Evolutionary conservation across 352 stramenopile species (phyloP).

Genomic region (Phytophthora pluvialis): DNA sequence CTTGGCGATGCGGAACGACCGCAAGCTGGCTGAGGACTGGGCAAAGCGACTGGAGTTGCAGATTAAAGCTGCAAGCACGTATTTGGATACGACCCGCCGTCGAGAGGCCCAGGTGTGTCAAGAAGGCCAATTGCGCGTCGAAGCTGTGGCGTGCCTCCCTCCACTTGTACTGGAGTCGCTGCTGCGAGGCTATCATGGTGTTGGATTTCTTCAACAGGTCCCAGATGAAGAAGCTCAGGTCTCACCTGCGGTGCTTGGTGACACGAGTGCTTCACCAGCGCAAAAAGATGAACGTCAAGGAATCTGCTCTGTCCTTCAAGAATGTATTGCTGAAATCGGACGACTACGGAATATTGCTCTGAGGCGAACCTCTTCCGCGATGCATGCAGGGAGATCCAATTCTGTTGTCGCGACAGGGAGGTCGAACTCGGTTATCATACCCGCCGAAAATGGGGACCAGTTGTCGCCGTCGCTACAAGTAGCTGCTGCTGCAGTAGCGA

Average conservation of each 20-base stretch:
- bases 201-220: slow-evolving; percentile 67
- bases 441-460: slow-evolving; percentile 15
- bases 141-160: slow-evolving; percentile 66
- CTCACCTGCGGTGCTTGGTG: background rate
- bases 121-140: slow-evolving; percentile 69
- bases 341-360: slow-evolving; percentile 7
- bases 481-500: slow-evolving; percentile 3
- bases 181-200: slow-evolving; percentile 61
- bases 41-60: slow-evolving; percentile 54
- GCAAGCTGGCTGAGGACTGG: slow-evolving; percentile 62
- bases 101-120: slow-evolving; percentile 64
- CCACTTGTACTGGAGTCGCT: slow-evolving; percentile 74
- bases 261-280: background rate
- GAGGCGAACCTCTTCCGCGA: slow-evolving; percentile 6
- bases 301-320: slow-evolving; percentile 24
- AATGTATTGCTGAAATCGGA: slow-evolving; percentile 39
- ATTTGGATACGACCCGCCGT: slow-evolving; percentile 50
- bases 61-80: slow-evolving; percentile 64
- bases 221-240: background rate
- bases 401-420: slow-evolving; percentile 23
- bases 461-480: background rate
- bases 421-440: slow-evolving; percentile 25
- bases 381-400: slow-evolving; percentile 17
- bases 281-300: background rate
- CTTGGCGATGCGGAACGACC: slow-evolving; percentile 61